Percentiles rank a stretch among this genome's conserved stretches.
Evolutionary conservation across 441 rosid species (phyloP).

Genomic region (Euphorbia corollata): DNA sequence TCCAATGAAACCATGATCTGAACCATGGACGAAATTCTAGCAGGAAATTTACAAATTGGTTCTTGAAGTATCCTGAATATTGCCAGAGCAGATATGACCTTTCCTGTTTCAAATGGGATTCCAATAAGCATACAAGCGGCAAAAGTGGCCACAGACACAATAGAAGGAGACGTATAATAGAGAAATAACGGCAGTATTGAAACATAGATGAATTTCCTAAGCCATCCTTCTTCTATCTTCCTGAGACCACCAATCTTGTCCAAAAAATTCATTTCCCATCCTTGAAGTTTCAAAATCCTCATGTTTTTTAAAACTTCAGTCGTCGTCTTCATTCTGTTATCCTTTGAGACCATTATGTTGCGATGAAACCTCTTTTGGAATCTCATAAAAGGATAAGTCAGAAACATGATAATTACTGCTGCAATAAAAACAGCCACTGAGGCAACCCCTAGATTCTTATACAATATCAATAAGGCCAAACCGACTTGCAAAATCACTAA

Average conservation of each 20-base stretch:
- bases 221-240: conserved; percentile 39
- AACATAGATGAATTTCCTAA: conserved; percentile 39
- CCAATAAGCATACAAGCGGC: conserved; percentile 42
- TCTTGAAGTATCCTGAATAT: conserved; percentile 52
- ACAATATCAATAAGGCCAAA: conserved; percentile 46
- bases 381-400: conserved; percentile 45
- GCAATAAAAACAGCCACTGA: conserved; percentile 40
- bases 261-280: conserved; percentile 65
- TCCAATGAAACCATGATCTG: conserved; percentile 58
- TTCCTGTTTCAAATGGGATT: conserved; percentile 53
- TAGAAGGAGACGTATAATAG: conserved; percentile 43
- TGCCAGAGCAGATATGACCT: conserved; percentile 57
- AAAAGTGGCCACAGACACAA: conserved; percentile 50
- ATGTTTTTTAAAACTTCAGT: conserved; percentile 49
- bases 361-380: conserved; percentile 39
- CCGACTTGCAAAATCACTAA: conserved; percentile 34
- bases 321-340: conserved; percentile 52
- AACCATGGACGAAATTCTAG: conserved; percentile 39
- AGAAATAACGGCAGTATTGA: conserved; percentile 29
- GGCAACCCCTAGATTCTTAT: conserved; percentile 48
- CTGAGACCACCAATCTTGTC: conserved; percentile 42
- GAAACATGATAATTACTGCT: conserved; percentile 38
- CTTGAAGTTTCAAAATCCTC: conserved; percentile 66
- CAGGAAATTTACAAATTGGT: conserved; percentile 45
- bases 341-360: conserved; percentile 51